Evolutionary conservation across 192 early-diverging fungal species (phyloP), one percentile per base, ranked within the genome.

Genomic region (Backusella sp.): DNA sequence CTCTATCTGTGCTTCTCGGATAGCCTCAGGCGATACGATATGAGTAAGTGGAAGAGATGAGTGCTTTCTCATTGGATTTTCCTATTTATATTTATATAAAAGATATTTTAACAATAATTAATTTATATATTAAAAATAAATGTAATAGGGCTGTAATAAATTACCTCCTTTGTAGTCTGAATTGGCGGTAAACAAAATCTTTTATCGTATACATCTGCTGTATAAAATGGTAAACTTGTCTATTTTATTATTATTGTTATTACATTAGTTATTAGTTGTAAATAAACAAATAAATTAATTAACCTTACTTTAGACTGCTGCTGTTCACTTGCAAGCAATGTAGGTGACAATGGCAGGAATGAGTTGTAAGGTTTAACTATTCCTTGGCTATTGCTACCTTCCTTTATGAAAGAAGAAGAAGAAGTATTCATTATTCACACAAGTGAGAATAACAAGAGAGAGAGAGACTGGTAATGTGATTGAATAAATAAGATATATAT

Each of bases 11-110:
- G 74, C 79, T 52, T 65, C 59, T 21, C 74, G 56, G 36, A 80
- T 76, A 17, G 74, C 79, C 46, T 80, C 79, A 21, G 79, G 66
- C 11, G 79, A 71, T 12, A 80, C 74, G 12, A 80, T 41, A 34
- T 80, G 79, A 23, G 76, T 77, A 39, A 68, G 70, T 11, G 56
- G 56, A 28, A 62, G 26, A 12, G 56, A 28, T 21, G 21, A 12
- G 11, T 23, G 56, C 26, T 62, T 62, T 62, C 56, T 62, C 56
- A 62, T 62, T 62, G 56, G 23, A 11, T 28, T 62, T 28, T 28
- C 56, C 56, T 62, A 62, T 39, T 39, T 39, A 39, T 39, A 39
- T 39, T 39, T 62, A 62, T 26, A 26, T 26, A 21, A 6, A 56
- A 56, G 23, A 59, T 59, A 56, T 11, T n/a, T 11, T n/a, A 52